Conservation (phyloP, 2,329 filamentous ascomycete species). For the Paracamarosporium sp. region DNA sequence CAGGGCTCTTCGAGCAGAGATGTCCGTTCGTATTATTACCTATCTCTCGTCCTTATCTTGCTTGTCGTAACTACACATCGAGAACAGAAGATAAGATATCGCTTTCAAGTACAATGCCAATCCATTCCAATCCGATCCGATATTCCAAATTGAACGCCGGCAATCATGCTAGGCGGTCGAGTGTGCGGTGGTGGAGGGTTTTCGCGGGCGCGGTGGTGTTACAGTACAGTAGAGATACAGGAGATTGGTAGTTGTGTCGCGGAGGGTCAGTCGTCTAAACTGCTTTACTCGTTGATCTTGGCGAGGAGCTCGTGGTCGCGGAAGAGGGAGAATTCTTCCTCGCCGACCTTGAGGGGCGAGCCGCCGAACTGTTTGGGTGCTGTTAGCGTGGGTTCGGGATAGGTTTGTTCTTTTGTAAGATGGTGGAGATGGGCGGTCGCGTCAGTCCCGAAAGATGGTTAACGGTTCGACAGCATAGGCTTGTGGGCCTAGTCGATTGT, state of each 20-base stretch:
- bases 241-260: background rate
- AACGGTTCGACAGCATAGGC: slow-evolving; percentile 98
- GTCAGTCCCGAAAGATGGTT: slow-evolving; percentile 99
- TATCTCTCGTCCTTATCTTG: slow-evolving; percentile 11
- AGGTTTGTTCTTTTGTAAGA: background rate
- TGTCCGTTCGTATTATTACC: slow-evolving; percentile 15
- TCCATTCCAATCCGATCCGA: background rate
- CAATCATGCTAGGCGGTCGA: slow-evolving; percentile 34
- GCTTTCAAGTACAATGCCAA: slow-evolving; percentile 24
- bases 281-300: slow-evolving; percentile 92
- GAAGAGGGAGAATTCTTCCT: slow-evolving; percentile 96
- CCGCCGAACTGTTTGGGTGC: slow-evolving; percentile 75
- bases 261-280: background rate
- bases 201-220: slow-evolving; percentile 26
- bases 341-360: slow-evolving; percentile 93
- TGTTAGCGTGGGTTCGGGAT: background rate
- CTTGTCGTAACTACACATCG: slow-evolving; percentile 21
- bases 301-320: slow-evolving; percentile 98
- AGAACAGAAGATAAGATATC: slow-evolving; percentile 17
- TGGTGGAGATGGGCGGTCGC: slow-evolving; percentile 28
- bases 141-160: slow-evolving; percentile 37
- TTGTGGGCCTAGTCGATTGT: slow-evolving; percentile 88
- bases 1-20: slow-evolving; percentile 21
- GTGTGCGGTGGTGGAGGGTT: slow-evolving; percentile 10
- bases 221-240: slow-evolving; percentile 36